These are phyloP conservation scores for Mycosarcoma mackinlayi DNA, from an alignment of 1,284 basidiomycete species.

Conservation along the genomic window DNA sequence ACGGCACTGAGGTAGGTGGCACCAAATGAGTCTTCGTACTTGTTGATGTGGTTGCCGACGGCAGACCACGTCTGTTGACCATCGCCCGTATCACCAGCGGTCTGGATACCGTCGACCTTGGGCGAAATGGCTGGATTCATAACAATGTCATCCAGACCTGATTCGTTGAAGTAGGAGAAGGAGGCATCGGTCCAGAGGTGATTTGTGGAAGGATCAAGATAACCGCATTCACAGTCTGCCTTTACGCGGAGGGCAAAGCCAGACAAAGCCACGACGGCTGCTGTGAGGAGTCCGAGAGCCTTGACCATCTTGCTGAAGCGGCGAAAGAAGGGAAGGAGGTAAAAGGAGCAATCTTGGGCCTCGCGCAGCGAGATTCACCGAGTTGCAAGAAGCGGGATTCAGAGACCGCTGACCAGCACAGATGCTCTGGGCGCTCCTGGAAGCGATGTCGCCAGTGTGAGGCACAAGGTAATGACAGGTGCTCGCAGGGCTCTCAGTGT, in stretches of 20 bases:
- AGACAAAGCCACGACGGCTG: constrained; percentile 34
- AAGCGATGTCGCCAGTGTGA: background rate
- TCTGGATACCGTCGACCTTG: constrained; percentile 21
- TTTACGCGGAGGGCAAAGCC: constrained; percentile 22
- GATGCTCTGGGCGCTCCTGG: constrained; percentile 7
- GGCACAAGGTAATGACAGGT: background rate
- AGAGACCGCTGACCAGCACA: background rate
- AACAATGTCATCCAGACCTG: constrained; percentile 47
- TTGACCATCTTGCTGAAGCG: constrained; percentile 24
- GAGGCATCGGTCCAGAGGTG: constrained; percentile 60
- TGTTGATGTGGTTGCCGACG: constrained; percentile 44
- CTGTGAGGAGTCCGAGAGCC: constrained; percentile 13
- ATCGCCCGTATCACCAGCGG: constrained; percentile 41
- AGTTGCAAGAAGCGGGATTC: background rate
- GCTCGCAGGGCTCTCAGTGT: constrained; percentile 1
- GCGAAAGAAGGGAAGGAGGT: background rate
- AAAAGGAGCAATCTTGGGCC: background rate
- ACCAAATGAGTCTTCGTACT: constrained; percentile 54
- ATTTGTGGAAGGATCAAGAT: constrained; percentile 52
- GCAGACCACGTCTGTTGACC: constrained; percentile 53
- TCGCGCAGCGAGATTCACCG: constrained; percentile 14
- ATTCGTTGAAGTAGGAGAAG: constrained; percentile 62
- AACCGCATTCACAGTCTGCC: constrained; percentile 57
- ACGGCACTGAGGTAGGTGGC: constrained; percentile 47
- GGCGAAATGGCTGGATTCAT: constrained; percentile 43